These are phyloP conservation scores for Saccharomycopsis javanensis DNA, from an alignment of 805 yeast genomes.

Conservation along the genomic window DNA sequence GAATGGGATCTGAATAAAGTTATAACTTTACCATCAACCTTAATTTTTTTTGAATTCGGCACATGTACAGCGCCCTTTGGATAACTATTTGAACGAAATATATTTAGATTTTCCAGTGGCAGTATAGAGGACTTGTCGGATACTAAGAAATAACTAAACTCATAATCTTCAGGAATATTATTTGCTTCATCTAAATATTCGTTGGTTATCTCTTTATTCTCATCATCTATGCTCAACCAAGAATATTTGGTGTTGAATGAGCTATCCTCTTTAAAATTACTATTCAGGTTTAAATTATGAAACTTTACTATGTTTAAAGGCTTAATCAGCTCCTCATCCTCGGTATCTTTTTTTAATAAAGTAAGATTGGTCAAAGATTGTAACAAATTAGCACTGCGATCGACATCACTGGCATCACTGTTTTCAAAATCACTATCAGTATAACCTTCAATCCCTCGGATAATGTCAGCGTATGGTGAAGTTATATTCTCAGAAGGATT, in stretches of 20 bases:
- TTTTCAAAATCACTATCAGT: constrained; percentile 5
- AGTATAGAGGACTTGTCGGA: neutral
- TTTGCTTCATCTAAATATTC: constrained; percentile 30
- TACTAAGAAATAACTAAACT: constrained; percentile 19
- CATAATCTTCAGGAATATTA: constrained; percentile 30
- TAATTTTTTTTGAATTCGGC: constrained; percentile 1
- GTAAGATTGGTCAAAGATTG: neutral
- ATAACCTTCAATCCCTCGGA: constrained; percentile 5
- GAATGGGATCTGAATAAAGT: constrained; percentile 9
- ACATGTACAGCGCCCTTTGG: constrained; percentile 10
- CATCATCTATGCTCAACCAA: neutral
- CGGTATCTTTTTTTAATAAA: neutral
- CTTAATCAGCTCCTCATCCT: neutral
- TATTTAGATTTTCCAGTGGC: neutral
- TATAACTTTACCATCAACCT: constrained; percentile 7
- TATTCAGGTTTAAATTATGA: neutral
- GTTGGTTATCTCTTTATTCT: constrained; percentile 14
- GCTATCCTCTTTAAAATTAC: neutral
- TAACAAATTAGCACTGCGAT: neutral
- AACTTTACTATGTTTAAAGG: neutral
- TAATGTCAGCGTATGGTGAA: neutral
- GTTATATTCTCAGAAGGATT: neutral
- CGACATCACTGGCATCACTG: neutral
- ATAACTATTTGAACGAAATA: constrained; percentile 18
- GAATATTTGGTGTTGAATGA: neutral